Evolutionary conservation across 129 eudicot species (phyloP).

Genomic region (Saposhnikovia divaricata): DNA sequence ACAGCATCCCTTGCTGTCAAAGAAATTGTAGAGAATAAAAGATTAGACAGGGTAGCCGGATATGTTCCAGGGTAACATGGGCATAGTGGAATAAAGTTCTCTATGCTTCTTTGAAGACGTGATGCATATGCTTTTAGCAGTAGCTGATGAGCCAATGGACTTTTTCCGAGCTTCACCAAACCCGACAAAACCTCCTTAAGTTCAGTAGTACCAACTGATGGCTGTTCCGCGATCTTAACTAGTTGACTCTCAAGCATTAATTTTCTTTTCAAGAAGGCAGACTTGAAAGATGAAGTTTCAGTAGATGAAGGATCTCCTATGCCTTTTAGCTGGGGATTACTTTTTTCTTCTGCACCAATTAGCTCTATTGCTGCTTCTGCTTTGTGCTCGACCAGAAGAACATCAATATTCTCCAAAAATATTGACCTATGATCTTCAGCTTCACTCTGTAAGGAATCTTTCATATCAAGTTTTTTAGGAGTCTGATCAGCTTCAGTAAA

Average conservation of each 20-base stretch:
- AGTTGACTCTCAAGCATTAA: constrained; percentile 58
- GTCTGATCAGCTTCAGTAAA: constrained; percentile 27
- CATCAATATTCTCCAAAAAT: constrained; percentile 59
- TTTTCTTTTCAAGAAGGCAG: constrained; percentile 54
- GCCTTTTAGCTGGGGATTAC: constrained; percentile 53
- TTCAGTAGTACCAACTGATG: constrained; percentile 50
- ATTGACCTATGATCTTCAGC: constrained; percentile 28
- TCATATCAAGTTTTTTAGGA: constrained; percentile 29
- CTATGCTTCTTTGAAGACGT: constrained; percentile 62
- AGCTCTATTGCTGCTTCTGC: constrained; percentile 70
- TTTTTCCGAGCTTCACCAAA: constrained; percentile 78
- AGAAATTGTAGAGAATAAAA: constrained; percentile 67
- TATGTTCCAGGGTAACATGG: constrained; percentile 87
- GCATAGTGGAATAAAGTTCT: constrained; percentile 68
- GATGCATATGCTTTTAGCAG: constrained; percentile 65
- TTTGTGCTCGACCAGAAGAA: constrained; percentile 73
- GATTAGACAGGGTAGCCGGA: constrained; percentile 81
- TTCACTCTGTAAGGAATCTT: constrained; percentile 32
- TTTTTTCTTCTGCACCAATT: constrained; percentile 63
- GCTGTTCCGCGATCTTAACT: constrained; percentile 53
- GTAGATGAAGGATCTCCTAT: constrained; percentile 29
- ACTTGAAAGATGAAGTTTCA: constrained; percentile 46
- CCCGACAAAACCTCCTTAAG: constrained; percentile 53
- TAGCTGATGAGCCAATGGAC: constrained; percentile 76
- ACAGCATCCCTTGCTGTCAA: constrained; percentile 59